These are phyloP conservation scores for Cercospora berteroae DNA, from an alignment of 2,329 filamentous ascomycete genomes.

Conservation along the genomic window DNA sequence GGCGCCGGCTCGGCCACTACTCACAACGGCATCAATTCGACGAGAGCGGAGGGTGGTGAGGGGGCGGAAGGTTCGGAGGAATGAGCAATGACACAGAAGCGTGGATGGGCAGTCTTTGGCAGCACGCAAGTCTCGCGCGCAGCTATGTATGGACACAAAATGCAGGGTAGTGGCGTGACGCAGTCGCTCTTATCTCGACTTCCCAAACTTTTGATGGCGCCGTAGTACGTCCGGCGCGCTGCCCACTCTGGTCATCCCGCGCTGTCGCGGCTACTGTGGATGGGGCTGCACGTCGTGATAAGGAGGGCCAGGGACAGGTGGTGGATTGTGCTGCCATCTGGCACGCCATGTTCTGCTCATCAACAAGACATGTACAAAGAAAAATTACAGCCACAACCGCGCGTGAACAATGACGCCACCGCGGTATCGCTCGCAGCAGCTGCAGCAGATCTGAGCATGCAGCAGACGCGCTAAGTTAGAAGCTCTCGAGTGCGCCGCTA, in stretches of 20 bases:
- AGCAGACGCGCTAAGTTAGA: conserved; percentile 1
- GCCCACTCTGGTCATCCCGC: neutral
- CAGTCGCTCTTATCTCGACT: neutral
- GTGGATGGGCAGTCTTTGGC: neutral
- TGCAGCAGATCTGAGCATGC: neutral
- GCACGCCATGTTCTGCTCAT: neutral
- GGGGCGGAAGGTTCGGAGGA: neutral
- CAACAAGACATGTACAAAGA: neutral
- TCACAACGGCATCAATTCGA: neutral
- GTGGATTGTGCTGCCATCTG: neutral
- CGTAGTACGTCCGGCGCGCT: neutral
- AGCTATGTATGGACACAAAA: neutral
- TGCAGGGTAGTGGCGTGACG: neutral
- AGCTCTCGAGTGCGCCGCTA: neutral
- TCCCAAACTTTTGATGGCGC: neutral
- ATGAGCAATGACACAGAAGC: neutral
- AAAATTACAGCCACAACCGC: neutral
- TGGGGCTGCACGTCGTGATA: neutral
- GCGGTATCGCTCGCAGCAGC: neutral
- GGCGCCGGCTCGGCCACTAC: neutral
- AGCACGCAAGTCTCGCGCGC: neutral
- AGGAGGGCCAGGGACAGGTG: neutral
- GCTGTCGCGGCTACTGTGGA: neutral
- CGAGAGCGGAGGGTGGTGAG: neutral
- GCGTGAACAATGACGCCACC: neutral